Evolutionary conservation across 805 yeast genomes (phyloP).

Genomic region (Maudiozyma turicensis): DNA sequence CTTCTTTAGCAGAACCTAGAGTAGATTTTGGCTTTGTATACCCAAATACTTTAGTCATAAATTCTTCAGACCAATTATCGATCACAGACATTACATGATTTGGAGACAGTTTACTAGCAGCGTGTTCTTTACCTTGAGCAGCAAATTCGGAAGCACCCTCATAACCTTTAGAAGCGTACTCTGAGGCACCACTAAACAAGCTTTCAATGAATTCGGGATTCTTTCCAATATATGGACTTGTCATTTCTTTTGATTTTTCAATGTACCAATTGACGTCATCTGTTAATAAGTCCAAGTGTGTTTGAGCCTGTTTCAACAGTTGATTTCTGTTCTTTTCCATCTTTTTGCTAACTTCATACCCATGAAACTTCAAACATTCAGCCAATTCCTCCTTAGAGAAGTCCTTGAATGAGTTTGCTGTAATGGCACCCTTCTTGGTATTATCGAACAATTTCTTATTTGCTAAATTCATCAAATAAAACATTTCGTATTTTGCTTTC

Average conservation of each 20-base stretch:
- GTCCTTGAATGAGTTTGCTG: conserved; percentile 37
- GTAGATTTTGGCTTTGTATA: neutral
- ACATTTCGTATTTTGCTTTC: conserved; percentile 31
- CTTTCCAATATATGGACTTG: conserved; percentile 31
- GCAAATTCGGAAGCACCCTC: conserved; percentile 23
- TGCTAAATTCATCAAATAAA: conserved; percentile 34
- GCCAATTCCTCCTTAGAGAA: conserved; percentile 48
- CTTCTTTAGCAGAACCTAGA: conserved; percentile 13
- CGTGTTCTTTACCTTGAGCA: neutral
- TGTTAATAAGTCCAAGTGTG: conserved; percentile 29
- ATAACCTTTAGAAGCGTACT: conserved; percentile 8
- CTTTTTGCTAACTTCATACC: conserved; percentile 17
- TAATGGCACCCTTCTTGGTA: conserved; percentile 27
- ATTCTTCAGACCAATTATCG: too few species aligned
- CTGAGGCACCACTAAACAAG: conserved; percentile 15
- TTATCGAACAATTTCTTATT: conserved; percentile 31
- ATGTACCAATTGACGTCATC: conserved; percentile 34
- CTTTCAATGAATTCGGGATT: conserved; percentile 22
- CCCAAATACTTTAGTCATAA: too few species aligned
- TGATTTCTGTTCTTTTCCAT: conserved; percentile 31
- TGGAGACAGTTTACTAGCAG: too few species aligned
- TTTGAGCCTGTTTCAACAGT: conserved; percentile 29
- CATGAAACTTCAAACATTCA: conserved; percentile 44
- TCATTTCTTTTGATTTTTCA: conserved; percentile 20
- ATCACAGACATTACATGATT: too few species aligned